Evolutionary conservation across 2,329 filamentous ascomycete genomes (phyloP), one percentile per base, ranked within the genome.

Genomic region (Amauroascus niger): DNA sequence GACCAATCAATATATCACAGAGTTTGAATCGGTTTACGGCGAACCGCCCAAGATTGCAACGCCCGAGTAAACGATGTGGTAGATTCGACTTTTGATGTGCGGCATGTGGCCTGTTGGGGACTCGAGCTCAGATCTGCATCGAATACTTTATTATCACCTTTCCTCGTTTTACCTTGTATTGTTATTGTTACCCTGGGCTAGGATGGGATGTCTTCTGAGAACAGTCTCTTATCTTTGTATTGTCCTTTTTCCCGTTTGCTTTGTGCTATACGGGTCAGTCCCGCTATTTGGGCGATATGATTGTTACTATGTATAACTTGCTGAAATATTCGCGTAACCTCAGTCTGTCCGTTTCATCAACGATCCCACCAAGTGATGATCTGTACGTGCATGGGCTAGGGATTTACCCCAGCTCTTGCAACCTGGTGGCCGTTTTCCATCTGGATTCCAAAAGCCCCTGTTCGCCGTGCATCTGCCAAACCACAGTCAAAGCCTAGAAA

Each of bases 1-100:
- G 28, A 49, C 46, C 18, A 51, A 37, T 30, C 59, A 60, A 48
- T 67, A 66, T 35, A 41, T 56, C 8, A 54, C 60, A 24, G 61
- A 65, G 46, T 60, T 60, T 50, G 62, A 58, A 28, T 52, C 43
- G 18, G 33, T 41, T 2, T 57, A 55, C 28, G 53, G 53, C 11
- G 24, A 49, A 48, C 20, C 16, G 6, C 43, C 44, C 47, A 45
- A 37, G 22, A 13, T 6, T 14, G n/a, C 18, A 28, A 3, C 22
- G 7, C 14, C 44, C n/a, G 22, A 46, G 18, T 46, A 30, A 32
- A n/a, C 14, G 30, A 13, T 26, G 28, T 11, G 18, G 20, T 11
- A n/a, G 7, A n/a, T 1, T 35, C 3, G 6, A 2, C 32, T 46
- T 14, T 35, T 47, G 30, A 47, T 33, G 16, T 39, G 3, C n/a